A percentile compares a stretch with the other conserved stretches of the same genome.
Conservation (phyloP, 805 yeast species). For the Saturnispora halmiae region DNA sequence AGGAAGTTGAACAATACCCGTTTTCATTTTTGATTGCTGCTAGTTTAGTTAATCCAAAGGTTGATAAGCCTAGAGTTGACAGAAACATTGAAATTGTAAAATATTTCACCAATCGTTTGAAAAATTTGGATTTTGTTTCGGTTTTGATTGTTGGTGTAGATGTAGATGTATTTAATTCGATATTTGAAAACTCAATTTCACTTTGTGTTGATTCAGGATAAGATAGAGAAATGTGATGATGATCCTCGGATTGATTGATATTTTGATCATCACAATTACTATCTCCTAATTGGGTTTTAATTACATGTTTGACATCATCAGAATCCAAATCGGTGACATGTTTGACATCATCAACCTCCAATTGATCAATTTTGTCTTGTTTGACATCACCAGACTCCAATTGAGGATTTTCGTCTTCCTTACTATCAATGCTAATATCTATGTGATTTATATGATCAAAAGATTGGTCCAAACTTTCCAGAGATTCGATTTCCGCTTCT, state of each 20-base stretch:
- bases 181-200: no score
- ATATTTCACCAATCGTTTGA: conserved; percentile 6
- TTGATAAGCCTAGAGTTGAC: background rate
- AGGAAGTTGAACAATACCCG: conserved; percentile 61
- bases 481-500: conserved; percentile 5
- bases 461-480: conserved; percentile 1
- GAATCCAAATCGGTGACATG: no score
- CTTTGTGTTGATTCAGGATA: no score
- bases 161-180: no score
- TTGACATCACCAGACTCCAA: conserved; percentile 13
- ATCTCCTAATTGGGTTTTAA: no score
- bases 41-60: conserved; percentile 38
- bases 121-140: no score
- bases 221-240: no score
- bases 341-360: no score
- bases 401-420: conserved; percentile 1
- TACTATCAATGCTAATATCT: conserved; percentile 5
- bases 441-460: conserved; percentile 18
- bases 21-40: conserved; percentile 50
- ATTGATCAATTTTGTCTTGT: conserved; percentile 17
- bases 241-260: no score
- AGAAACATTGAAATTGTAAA: background rate
- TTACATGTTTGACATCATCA: no score
- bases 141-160: no score
- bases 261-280: no score